Base-by-base conservation (phyloP, 352 stramenopile genomes). In the Globisporangium irregulare region DNA sequence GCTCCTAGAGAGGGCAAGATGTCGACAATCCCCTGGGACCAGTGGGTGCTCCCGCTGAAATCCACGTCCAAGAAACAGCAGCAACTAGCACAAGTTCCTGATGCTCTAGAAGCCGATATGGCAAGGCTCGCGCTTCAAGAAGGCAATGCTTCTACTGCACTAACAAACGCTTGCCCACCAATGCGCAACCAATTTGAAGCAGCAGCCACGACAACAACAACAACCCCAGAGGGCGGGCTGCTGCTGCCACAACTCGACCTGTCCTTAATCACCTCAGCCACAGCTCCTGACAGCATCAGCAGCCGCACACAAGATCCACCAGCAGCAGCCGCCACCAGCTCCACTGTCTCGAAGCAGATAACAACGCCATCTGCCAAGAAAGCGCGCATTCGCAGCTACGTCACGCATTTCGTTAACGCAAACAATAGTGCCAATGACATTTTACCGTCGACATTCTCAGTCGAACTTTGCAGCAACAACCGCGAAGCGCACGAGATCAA, bases 21-120 rank as follows among this genome's bases (percentile, higher is more conserved):
- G 29, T 32, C 29, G 29, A 32, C 41, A n/a, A 60, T 51, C 7
- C 78, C 74, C 4, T 88, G 74, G 76, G 68, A 77, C 18, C 58
- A 85, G 57, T 73, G 78, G 57, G 64, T 79, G 8, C 38, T 85
- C 25, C 76, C 80, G 1, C 73, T 74, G 29, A 71, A 72, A 58
- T 64, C 65, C 43, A 27, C 56, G 43, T 57, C 66, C 25, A 66
- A 71, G 25, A 41, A 65, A 20, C 22, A 68, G 46, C 56, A 59
- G 54, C 25, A 50, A 43, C 27, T 10, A 32, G 8, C n/a, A 29
- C 18, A 1, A 61, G 56, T 41, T 15, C 36, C 20, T 29, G 32
- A 48, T 20, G 2, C 7, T 27, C 3, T 61, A 18, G 29, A 20
- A 29, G 20, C 2, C 9, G 25, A 18, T 20, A 48, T 61, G 56